phyloP scores from a whole-genome alignment of 495 filamentous ascomycete species.

The Podospora anserina region DNA sequence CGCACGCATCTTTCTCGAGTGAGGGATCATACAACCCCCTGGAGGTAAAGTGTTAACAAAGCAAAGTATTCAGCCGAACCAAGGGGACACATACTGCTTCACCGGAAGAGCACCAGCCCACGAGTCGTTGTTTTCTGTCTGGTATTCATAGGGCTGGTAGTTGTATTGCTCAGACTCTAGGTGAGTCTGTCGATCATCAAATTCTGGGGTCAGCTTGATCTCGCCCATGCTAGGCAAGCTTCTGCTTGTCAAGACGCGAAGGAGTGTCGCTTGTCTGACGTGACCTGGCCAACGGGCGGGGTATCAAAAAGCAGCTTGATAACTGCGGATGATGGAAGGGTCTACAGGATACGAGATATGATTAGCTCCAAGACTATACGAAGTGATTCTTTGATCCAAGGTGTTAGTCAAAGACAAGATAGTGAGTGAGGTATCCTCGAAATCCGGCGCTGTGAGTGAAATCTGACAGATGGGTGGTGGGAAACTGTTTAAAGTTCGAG shows the following conservation, averaged over 20 bases:
- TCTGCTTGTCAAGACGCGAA: slow-evolving; percentile 24
- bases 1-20: slow-evolving; percentile 98
- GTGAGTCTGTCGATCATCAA: slow-evolving; percentile 55
- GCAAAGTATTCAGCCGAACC: not conserved
- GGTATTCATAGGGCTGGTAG: slow-evolving; percentile 73
- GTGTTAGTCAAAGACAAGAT: not conserved
- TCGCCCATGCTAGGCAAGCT: slow-evolving; percentile 58
- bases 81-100: slow-evolving; percentile 65
- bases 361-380: not conserved
- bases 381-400: not conserved
- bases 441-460: slow-evolving; percentile 1
- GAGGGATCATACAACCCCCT: slow-evolving; percentile 91
- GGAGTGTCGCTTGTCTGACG: slow-evolving; percentile 6
- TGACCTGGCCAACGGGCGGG: slow-evolving; percentile 7
- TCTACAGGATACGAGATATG: not conserved
- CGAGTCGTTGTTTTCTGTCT: slow-evolving; percentile 81
- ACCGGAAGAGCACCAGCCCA: slow-evolving; percentile 94
- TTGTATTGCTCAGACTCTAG: slow-evolving; percentile 50
- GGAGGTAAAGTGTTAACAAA: slow-evolving; percentile 1
- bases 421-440: slow-evolving; percentile 5
- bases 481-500: not conserved
- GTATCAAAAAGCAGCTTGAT: slow-evolving; percentile 6
- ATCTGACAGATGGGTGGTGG: not conserved
- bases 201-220: slow-evolving; percentile 42
- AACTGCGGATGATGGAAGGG: not conserved